These are phyloP conservation scores for Pseudogymnoascus sp. DNA, from an alignment of 2,329 filamentous ascomycete genomes.

Conservation along the genomic window DNA sequence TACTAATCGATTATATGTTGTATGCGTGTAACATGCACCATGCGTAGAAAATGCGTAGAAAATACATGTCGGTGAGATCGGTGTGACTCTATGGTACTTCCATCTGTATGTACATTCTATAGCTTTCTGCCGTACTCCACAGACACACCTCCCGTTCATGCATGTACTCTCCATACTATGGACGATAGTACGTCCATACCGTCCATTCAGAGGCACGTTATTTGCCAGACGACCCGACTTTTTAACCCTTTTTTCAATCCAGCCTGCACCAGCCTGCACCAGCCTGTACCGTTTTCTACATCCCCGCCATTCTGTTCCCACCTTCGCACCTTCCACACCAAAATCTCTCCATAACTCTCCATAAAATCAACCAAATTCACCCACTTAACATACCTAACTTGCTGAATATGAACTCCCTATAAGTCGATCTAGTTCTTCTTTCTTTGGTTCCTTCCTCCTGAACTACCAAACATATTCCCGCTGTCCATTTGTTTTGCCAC, in stretches of 20 bases:
- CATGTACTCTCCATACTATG: not conserved
- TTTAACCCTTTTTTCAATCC: constrained; percentile 1
- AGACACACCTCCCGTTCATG: not conserved
- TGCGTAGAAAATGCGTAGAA: no score
- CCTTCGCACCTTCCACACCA: not conserved
- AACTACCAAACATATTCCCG: not conserved
- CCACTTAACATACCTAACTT: not conserved
- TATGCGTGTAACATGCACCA: no score
- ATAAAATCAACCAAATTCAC: constrained; percentile 1
- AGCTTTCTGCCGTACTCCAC: not conserved
- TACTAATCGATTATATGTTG: no score
- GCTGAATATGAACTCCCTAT: not conserved
- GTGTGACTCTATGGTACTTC: not conserved
- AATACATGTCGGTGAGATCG: not conserved
- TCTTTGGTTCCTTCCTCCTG: not conserved
- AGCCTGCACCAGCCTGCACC: not conserved
- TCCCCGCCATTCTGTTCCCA: not conserved
- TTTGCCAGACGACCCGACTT: not conserved
- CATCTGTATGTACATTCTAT: not conserved
- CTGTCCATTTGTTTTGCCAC: not conserved
- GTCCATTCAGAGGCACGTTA: not conserved
- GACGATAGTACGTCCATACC: no score
- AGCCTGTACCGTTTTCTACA: not conserved
- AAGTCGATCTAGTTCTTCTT: not conserved
- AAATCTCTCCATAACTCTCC: not conserved